Percentiles rank a stretch among this genome's conserved stretches.
These are phyloP conservation scores for Mallotus nudiflorus DNA, from an alignment of 345 rosid genomes.

Conservation along the genomic window DNA sequence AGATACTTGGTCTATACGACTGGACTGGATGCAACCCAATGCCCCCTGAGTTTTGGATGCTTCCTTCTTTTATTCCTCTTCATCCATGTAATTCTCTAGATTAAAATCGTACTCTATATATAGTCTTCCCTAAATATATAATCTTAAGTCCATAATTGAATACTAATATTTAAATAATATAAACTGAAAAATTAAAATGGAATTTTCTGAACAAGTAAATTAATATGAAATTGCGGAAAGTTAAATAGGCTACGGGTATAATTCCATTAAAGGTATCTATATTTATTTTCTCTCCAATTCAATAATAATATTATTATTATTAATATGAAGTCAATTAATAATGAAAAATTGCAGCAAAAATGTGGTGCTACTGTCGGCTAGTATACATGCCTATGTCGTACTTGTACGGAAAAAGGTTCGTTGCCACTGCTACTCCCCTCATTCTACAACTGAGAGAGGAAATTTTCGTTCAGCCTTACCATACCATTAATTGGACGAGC, in stretches of 20 bases:
- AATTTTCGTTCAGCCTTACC: constrained; percentile 10
- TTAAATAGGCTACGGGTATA: too few relatives aligned
- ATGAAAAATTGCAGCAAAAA: constrained; percentile 23
- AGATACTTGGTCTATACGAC: constrained; percentile 24
- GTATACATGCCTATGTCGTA: constrained; percentile 31
- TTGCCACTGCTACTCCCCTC: constrained; percentile 21
- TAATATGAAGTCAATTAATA: too few relatives aligned
- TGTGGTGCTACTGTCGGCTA: constrained; percentile 31
- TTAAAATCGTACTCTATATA: too few relatives aligned
- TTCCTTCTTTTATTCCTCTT: constrained; percentile 17
- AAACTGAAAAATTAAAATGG: too few relatives aligned
- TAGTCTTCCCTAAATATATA: too few relatives aligned
- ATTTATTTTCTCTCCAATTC: too few relatives aligned
- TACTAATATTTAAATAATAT: too few relatives aligned
- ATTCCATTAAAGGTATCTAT: too few relatives aligned
- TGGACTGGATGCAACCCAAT: constrained; percentile 29
- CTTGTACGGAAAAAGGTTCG: constrained; percentile 26
- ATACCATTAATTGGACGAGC: constrained; percentile 11
- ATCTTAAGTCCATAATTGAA: too few relatives aligned
- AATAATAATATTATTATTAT: too few relatives aligned
- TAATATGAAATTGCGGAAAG: too few relatives aligned
- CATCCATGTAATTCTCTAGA: constrained; percentile 9
- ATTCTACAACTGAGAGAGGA: constrained; percentile 22
- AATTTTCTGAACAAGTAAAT: too few relatives aligned
- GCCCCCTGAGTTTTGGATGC: constrained; percentile 25